Evolutionary conservation across 192 early-diverging fungal genomes (phyloP), one percentile per base, ranked within the genome.

Genomic region (Backusella parvicylindrica): DNA sequence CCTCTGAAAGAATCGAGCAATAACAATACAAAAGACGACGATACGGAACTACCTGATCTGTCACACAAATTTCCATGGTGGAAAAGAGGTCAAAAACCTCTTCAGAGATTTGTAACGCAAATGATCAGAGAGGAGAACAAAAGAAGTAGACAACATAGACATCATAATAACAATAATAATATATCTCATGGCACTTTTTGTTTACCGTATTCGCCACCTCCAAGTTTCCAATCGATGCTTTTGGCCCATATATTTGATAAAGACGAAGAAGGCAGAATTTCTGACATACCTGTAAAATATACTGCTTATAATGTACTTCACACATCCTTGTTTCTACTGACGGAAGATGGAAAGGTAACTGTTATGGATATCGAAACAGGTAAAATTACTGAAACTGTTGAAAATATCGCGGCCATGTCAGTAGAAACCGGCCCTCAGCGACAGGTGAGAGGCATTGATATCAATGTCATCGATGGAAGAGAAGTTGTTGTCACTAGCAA

Each of bases 291-390:
- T 26, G 76, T 75, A 15, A 81, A 81, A 21, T 81, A 81, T 65
- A 74, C 79, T 12, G 79, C 79, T 12, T 81, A 81, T 49, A 81
- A 81, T 47, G 75, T 81, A 31, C 47, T 81, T 6, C 70, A 73
- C 26, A 77, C 69, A 2, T 69, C 67, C 11, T 43, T 81, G 13
- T 81, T 81, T 49, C 37, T 81, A 21, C 41, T 81, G n/a, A 81
- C 79, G 15, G 79, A 81, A 60, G 75, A 76, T 47, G 79, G 79
- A 36, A 71, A 74, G 26, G 67, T 81, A 2, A 81, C 75, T 7
- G 47, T 81, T 2, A 40, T 81, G 41, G 79, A 81, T 56, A 76
- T 81, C 4, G 79, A 81, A 41, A 77, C 79, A 13, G 79, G 79
- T n/a, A 37, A 72, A 28, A 68, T 81, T 6, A 76, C 71, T 18